A percentile compares a stretch with the other conserved stretches of the same genome.
Conservation (phyloP, 768 basidiomycete genomes). For the Atractiella rhizophila region DNA sequence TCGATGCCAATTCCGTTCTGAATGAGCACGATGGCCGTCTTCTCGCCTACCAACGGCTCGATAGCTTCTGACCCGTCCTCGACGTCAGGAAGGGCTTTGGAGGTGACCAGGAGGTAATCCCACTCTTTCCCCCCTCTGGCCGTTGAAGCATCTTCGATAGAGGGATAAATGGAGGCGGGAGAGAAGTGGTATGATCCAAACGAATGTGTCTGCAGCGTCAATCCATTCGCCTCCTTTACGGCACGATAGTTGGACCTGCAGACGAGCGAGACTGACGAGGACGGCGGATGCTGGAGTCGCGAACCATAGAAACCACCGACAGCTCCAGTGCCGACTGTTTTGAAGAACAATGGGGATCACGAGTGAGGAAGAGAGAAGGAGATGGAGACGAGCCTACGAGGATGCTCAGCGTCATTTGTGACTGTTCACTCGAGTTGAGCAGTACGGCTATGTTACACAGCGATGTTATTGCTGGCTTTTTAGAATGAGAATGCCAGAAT, state of each 20-base stretch:
- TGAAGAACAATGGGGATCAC: too few species aligned
- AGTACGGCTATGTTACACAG: too few species aligned
- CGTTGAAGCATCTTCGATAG: slow-evolving; percentile 13
- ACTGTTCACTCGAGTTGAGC: too few species aligned
- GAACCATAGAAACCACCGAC: slow-evolving; percentile 20
- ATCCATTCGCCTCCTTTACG: slow-evolving; percentile 16
- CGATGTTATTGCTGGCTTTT: too few species aligned
- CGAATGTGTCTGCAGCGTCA: slow-evolving; percentile 15
- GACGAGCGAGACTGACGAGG: slow-evolving; percentile 16
- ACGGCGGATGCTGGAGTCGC: slow-evolving; percentile 15
- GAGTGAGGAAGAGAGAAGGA: too few species aligned
- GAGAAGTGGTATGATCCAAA: slow-evolving; percentile 19
- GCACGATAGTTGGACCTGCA: slow-evolving; percentile 20
- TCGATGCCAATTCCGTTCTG: slow-evolving; percentile 21
- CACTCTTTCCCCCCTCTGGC: slow-evolving; percentile 11
- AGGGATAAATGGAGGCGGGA: slow-evolving; percentile 16
- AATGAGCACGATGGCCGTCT: slow-evolving; percentile 16
- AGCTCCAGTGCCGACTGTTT: slow-evolving; percentile 20
- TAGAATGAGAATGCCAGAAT: too few species aligned
- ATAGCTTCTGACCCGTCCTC: slow-evolving; percentile 16
- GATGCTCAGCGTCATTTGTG: too few species aligned
- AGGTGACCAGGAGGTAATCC: slow-evolving; percentile 20
- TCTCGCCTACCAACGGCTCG: slow-evolving; percentile 3
- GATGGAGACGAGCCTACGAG: too few species aligned
- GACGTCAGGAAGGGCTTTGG: slow-evolving; percentile 19